phyloP scores from a whole-genome alignment of 78 protist genomes.

The Dictyostelium capitatum region DNA sequence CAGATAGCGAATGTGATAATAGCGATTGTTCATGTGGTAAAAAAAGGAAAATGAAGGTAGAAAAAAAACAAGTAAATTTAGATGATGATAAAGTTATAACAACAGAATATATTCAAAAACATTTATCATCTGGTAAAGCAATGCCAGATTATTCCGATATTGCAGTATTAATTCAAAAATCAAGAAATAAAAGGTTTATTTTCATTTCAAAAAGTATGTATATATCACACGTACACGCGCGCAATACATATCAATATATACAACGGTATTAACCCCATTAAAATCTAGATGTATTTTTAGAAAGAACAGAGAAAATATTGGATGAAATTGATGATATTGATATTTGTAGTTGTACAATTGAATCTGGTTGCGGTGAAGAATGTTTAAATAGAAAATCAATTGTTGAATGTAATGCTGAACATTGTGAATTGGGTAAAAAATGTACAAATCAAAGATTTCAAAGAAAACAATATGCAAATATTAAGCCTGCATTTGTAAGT shows the following conservation, averaged over 20 bases:
- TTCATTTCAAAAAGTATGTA: constrained; percentile 37
- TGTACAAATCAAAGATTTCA: constrained; percentile 82
- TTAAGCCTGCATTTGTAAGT: constrained; percentile 67
- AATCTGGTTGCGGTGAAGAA: constrained; percentile 51
- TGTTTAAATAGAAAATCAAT: constrained; percentile 71
- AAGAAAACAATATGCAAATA: constrained; percentile 45
- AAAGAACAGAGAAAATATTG: constrained; percentile 49
- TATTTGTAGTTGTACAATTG: constrained; percentile 32
- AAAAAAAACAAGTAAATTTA: neutral
- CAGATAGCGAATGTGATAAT: constrained; percentile 6
- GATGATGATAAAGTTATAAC: neutral
- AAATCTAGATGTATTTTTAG: constrained; percentile 57
- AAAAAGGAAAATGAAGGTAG: neutral
- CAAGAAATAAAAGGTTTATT: constrained; percentile 52
- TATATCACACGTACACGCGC: neutral
- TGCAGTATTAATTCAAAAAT: constrained; percentile 50
- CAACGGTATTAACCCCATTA: neutral
- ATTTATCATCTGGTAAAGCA: neutral
- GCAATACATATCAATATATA: too few species aligned
- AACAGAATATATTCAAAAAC: constrained; percentile 22
- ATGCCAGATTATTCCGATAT: constrained; percentile 12
- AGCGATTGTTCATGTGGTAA: constrained; percentile 33
- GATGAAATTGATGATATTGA: constrained; percentile 36
- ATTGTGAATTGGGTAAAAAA: constrained; percentile 48
- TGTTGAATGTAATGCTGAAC: constrained; percentile 58